A percentile compares a stretch with the other conserved stretches of the same genome.
phyloP scores from a whole-genome alignment of 148 eudicot species.

The Rhododendron henanense region DNA sequence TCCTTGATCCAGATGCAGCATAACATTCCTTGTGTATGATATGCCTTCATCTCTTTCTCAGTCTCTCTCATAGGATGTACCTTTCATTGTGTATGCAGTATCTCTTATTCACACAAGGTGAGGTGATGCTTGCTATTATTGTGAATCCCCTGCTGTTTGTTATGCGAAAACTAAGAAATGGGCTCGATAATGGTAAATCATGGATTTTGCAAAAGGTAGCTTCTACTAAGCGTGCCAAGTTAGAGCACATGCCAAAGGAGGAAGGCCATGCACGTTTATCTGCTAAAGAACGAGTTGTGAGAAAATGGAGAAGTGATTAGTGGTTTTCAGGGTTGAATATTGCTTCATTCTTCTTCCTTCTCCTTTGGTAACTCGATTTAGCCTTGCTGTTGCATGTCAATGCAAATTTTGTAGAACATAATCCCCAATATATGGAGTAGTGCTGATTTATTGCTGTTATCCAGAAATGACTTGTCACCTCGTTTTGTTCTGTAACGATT shows the following conservation, averaged over 20 bases:
- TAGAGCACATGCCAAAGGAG: slow-evolving; percentile 28
- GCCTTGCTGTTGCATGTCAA: background rate
- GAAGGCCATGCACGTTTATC: slow-evolving; percentile 34
- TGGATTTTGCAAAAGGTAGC: slow-evolving; percentile 35
- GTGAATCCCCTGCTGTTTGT: slow-evolving; percentile 66
- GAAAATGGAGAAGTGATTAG: slow-evolving; percentile 80
- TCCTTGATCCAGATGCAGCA: background rate
- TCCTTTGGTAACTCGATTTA: background rate
- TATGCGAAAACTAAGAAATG: slow-evolving; percentile 50
- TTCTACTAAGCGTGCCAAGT: slow-evolving; percentile 25
- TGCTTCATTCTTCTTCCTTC: background rate
- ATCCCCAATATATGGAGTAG: background rate
- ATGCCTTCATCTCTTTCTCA: background rate
- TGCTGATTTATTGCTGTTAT: background rate
- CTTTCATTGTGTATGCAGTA: slow-evolving; percentile 35
- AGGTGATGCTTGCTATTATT: slow-evolving; percentile 56
- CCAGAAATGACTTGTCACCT: background rate
- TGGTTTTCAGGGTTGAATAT: background rate
- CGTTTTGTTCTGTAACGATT: background rate
- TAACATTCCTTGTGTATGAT: background rate
- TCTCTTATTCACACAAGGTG: slow-evolving; percentile 70
- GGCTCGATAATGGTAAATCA: slow-evolving; percentile 33
- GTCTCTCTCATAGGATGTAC: background rate
- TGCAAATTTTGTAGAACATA: slow-evolving; percentile 17
- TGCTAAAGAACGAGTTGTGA: slow-evolving; percentile 72